Evolutionary conservation across 2,329 filamentous ascomycete genomes (phyloP), one percentile per base, ranked within the genome.

Genomic region (Colletotrichum tanaceti): DNA sequence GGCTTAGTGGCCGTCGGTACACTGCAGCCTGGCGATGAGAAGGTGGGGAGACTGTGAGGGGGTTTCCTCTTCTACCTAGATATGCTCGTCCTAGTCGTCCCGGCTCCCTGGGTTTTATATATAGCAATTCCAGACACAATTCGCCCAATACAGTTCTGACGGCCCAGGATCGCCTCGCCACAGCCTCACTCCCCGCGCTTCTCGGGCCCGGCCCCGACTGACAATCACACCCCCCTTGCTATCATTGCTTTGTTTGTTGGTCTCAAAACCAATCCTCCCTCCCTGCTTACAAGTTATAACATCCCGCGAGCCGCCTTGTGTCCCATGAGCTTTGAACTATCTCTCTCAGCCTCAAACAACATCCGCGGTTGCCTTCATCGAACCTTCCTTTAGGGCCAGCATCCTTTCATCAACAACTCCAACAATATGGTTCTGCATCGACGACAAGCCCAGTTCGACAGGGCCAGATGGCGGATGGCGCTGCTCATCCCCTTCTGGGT

Each of bases 401-500:
- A 22, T 49, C 41, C 22, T 32, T 28, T 24, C 62, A 57, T 32
- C 50, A 35, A 39, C 11, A 16, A 49, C 20, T 20, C 39, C 24
- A 79, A 76, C 72, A 79, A 76, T 71, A 79, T 81, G 74, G 81
- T 78, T 54, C 80, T 77, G 50, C 83, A 86, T 69, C 80, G 84
- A 71, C 80, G 86, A 43, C 84, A 87, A 71, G 83, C 83, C 35
- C 82, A 86, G 67, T 88, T 86, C 70, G 80, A 81, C 64, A 81
- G 84, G 38, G 82, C 86, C 18, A 79, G 79, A 74, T 89, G 87
- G 87, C 80, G 81, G 61, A 78, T 82, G 64, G 73, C 73, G 53
- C 60, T 88, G 4, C 76, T 89, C 32, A 70, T 84, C 1, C 85
- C 85, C 7, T 79, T 80, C 50, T 89, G 87, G 86, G 72, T 76